Evolutionary conservation across 352 stramenopile species (phyloP).

Genomic region (Phytophthora cactorum): DNA sequence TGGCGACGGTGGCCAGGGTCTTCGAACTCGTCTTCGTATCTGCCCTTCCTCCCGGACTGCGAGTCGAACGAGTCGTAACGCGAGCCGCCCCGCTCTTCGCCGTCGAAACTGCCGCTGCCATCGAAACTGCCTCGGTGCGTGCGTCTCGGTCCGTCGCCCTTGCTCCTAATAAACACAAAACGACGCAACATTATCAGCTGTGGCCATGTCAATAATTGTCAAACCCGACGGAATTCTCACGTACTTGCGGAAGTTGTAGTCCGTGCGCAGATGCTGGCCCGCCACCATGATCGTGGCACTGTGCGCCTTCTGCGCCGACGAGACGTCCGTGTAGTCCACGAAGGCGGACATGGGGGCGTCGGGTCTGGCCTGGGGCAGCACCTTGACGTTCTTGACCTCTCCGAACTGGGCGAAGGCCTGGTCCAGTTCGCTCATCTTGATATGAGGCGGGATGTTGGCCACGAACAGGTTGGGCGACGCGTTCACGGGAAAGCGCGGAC

Average conservation of each 20-base stretch:
- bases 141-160: slow-evolving; percentile 29
- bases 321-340: slow-evolving; percentile 58
- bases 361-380: slow-evolving; percentile 47
- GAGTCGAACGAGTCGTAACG: slow-evolving; percentile 38
- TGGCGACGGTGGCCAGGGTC: slow-evolving; percentile 26
- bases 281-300: slow-evolving; percentile 48
- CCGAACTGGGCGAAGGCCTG: slow-evolving; percentile 64
- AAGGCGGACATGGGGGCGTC: slow-evolving; percentile 71
- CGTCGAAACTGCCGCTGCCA: slow-evolving; percentile 18
- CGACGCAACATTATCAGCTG: not conserved
- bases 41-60: slow-evolving; percentile 16
- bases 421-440: slow-evolving; percentile 67
- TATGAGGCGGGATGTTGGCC: slow-evolving; percentile 66
- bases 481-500: slow-evolving; percentile 18
- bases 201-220: not conserved
- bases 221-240: slow-evolving; percentile 1
- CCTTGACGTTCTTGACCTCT: slow-evolving; percentile 68
- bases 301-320: slow-evolving; percentile 51
- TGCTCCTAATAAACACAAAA: slow-evolving; percentile 21
- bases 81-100: slow-evolving; percentile 12
- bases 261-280: slow-evolving; percentile 48
- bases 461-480: slow-evolving; percentile 64
- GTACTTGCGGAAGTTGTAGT: slow-evolving; percentile 65
- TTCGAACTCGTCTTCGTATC: slow-evolving; percentile 33
- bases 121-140: slow-evolving; percentile 28